These are phyloP conservation scores for Neurospora sp. DNA, from an alignment of 495 filamentous ascomycete genomes.

Conservation along the genomic window DNA sequence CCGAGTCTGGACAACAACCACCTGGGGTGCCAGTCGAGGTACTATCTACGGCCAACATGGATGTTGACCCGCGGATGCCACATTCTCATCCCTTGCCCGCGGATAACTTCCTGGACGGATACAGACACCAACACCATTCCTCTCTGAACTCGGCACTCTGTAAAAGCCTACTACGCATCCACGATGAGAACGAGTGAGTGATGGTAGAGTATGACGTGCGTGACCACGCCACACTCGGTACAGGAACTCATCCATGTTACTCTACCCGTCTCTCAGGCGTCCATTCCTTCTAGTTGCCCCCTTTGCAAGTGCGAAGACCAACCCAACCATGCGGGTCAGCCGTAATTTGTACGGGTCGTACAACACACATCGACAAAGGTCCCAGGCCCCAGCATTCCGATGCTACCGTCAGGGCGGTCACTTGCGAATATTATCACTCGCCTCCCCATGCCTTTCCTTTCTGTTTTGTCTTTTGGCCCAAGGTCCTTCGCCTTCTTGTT, in stretches of 20 bases:
- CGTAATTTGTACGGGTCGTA: constrained; percentile 4
- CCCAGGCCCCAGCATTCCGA: background rate
- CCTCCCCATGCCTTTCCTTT: background rate
- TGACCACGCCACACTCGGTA: constrained; percentile 16
- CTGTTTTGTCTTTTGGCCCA: background rate
- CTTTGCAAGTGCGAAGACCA: background rate
- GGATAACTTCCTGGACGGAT: constrained; percentile 1
- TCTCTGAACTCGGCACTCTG: constrained; percentile 3
- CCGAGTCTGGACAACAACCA: background rate
- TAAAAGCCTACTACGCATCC: background rate
- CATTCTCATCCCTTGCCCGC: background rate
- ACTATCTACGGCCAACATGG: background rate
- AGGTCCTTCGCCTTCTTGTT: background rate
- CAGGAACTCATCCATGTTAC: background rate
- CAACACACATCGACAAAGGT: constrained; percentile 5
- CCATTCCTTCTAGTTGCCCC: background rate
- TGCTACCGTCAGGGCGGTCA: constrained; percentile 3
- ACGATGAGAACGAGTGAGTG: background rate
- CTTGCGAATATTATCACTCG: constrained; percentile 2
- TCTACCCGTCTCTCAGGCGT: constrained; percentile 3
- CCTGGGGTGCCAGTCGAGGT: background rate
- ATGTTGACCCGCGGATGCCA: background rate
- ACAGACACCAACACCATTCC: background rate
- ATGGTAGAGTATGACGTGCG: constrained; percentile 10
- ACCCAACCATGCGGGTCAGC: constrained; percentile 2